Conservation (phyloP, 2,329 filamentous ascomycete species). For the Fusarium gaditjirri region DNA sequence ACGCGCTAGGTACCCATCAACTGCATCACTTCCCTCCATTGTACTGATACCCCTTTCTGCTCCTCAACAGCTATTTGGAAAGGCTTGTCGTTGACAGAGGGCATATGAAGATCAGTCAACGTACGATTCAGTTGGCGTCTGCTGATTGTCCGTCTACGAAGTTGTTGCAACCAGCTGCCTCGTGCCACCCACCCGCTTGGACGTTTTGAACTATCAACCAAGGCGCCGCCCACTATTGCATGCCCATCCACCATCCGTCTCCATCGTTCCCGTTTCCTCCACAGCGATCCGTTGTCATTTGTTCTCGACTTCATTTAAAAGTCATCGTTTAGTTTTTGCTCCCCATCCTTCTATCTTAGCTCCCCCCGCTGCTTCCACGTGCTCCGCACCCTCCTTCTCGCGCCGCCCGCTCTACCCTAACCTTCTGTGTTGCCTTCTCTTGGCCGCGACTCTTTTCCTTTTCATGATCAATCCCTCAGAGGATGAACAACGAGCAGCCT, state of each 20-base stretch:
- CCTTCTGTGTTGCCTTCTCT: conserved; percentile 23
- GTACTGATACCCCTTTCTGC: neutral
- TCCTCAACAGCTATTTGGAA: conserved; percentile 1
- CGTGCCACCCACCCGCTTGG: conserved; percentile 21
- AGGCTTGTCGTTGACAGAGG: conserved; percentile 16
- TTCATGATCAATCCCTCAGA: conserved; percentile 42
- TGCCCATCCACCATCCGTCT: conserved; percentile 23
- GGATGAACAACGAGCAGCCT: conserved; percentile 47
- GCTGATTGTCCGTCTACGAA: neutral
- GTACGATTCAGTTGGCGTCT: conserved; percentile 1
- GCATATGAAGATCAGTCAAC: conserved; percentile 1
- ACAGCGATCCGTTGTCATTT: conserved; percentile 19
- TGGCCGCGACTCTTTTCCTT: conserved; percentile 39
- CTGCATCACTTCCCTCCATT: conserved; percentile 5
- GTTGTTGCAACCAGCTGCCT: conserved; percentile 4
- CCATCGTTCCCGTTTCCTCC: conserved; percentile 26
- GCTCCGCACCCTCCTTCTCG: conserved; percentile 38
- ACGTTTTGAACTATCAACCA: conserved; percentile 8
- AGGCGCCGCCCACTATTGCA: conserved; percentile 22
- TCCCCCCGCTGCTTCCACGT: conserved; percentile 38
- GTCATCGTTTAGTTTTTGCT: conserved; percentile 22
- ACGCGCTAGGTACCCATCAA: conserved; percentile 17
- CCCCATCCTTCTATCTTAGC: conserved; percentile 25
- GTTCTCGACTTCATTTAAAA: conserved; percentile 31
- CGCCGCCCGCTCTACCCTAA: conserved; percentile 24